Evolutionary conservation across 306 rosid genomes (phyloP).

Genomic region (Fagus crenata): DNA sequence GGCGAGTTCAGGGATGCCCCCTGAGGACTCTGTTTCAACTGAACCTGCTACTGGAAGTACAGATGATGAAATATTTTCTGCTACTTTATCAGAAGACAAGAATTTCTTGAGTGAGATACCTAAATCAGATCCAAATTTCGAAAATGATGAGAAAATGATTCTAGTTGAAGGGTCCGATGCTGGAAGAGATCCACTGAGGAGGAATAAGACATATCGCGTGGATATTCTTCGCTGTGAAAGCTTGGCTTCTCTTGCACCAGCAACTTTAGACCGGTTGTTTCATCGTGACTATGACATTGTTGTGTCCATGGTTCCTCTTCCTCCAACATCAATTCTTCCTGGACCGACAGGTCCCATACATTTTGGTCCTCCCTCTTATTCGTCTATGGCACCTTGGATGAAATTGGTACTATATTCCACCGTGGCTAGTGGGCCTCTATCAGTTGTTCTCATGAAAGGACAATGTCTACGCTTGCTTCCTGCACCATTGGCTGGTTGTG

Average conservation of each 20-base stretch:
- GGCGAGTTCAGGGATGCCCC: constrained; percentile 32
- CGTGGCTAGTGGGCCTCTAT: constrained; percentile 75
- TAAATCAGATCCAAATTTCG: constrained; percentile 37
- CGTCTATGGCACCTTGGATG: constrained; percentile 98
- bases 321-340: constrained; percentile 87
- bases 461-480: constrained; percentile 91
- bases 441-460: constrained; percentile 93
- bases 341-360: constrained; percentile 76
- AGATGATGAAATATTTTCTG: constrained; percentile 42
- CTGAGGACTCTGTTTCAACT: constrained; percentile 41
- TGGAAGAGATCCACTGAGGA: constrained; percentile 55
- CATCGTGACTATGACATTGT: constrained; percentile 90
- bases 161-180: constrained; percentile 50
- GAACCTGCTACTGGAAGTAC: constrained; percentile 41
- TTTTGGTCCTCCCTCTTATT: constrained; percentile 95
- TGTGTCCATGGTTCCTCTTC: constrained; percentile 91
- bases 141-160: constrained; percentile 41
- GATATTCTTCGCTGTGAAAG: constrained; percentile 96
- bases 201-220: constrained; percentile 70
- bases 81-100: constrained; percentile 38
- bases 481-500: constrained; percentile 91
- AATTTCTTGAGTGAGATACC: constrained; percentile 37
- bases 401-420: constrained; percentile 85
- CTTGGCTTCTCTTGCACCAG: constrained; percentile 89
- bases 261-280: constrained; percentile 78